Evolutionary conservation across 768 basidiomycete species (phyloP).

Genomic region (Mycena amicta): DNA sequence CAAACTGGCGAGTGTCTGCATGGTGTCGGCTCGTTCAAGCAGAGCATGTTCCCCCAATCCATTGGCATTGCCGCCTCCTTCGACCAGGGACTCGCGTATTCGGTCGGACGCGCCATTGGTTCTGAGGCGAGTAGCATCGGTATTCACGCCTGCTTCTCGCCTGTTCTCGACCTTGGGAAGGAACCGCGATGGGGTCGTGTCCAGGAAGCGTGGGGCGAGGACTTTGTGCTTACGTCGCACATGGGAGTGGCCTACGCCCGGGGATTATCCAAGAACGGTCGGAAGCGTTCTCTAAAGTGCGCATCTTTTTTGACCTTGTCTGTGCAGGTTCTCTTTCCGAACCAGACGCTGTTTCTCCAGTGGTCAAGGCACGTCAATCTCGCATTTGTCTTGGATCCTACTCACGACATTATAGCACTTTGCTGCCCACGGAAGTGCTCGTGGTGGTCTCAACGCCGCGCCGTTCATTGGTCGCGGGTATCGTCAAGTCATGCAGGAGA

Average conservation of each 20-base stretch:
- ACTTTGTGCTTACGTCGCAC: constrained; percentile 26
- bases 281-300: too few species aligned
- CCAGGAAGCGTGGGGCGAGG: constrained; percentile 31
- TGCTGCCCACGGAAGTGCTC: constrained; percentile 28
- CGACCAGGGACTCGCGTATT: constrained; percentile 21
- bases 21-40: constrained; percentile 28
- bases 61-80: constrained; percentile 26
- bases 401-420: constrained; percentile 23
- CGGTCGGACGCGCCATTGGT: constrained; percentile 27
- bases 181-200: constrained; percentile 30
- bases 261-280: constrained; percentile 30
- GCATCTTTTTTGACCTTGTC: too few species aligned
- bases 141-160: constrained; percentile 27
- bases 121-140: constrained; percentile 28
- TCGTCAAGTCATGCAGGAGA: constrained; percentile 28
- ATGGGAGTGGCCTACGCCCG: constrained; percentile 29
- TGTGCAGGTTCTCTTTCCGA: constrained; percentile 26
- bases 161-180: constrained; percentile 30
- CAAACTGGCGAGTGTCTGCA: constrained; percentile 29
- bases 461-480: constrained; percentile 26
- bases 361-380: constrained; percentile 23
- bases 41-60: constrained; percentile 29
- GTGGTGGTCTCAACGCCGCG: constrained; percentile 27
- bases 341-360: constrained; percentile 28
- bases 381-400: background rate